Base-by-base conservation (phyloP, 768 basidiomycete genomes). In the Rhizopogon sp. region DNA sequence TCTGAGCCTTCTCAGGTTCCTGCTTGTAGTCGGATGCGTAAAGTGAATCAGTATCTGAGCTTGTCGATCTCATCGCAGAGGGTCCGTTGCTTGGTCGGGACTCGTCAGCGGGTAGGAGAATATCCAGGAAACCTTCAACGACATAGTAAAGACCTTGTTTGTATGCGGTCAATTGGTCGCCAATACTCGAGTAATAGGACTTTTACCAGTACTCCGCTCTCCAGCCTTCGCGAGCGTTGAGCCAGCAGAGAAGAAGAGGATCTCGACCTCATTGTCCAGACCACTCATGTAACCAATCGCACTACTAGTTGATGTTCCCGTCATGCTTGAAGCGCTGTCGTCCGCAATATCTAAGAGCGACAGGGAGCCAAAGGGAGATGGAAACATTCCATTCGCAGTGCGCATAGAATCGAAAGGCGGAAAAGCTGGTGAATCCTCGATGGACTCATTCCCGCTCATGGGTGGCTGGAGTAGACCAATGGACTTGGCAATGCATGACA, bases 401-500 rank as follows among this genome's bases (percentile, higher is more conserved):
- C 46, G 76, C 63, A 64, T 73, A 51, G 59, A 66, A 56, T 72
- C 81, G 62, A 64, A 70, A 2, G 87, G 79, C 2, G 75, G 74
- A 46, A 85, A 74, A 8, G 77, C 77, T 41, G 90, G 88, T 0
- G 88, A 88, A 2, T 80, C 78, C 58, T 87, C 85, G 2, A 79
- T 70, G 2, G 87, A 88, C 39, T 83, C 84, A 44, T 73, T 76
- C 41, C 80, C 84, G 53, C 85, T 88, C 17, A 90, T 70, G 3
- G 93, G 85, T 3, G 94, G 90, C 59, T 97, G 95, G 22, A 92
- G 74, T 11, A 99, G 78, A 3, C 97, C 97, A 55, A 99, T 98
- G 2, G 93, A 96, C 68, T 96, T 95, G 1, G 96, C 94, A 57
- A 99, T 95, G 68, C 93, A 96, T 1, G 90, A 88, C 93, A 98